Percentiles rank a stretch among this genome's conserved stretches.
Evolutionary conservation across 176 grass and related monocot species (phyloP).

Genomic region (bread wheat (Triticum aestivum)): DNA sequence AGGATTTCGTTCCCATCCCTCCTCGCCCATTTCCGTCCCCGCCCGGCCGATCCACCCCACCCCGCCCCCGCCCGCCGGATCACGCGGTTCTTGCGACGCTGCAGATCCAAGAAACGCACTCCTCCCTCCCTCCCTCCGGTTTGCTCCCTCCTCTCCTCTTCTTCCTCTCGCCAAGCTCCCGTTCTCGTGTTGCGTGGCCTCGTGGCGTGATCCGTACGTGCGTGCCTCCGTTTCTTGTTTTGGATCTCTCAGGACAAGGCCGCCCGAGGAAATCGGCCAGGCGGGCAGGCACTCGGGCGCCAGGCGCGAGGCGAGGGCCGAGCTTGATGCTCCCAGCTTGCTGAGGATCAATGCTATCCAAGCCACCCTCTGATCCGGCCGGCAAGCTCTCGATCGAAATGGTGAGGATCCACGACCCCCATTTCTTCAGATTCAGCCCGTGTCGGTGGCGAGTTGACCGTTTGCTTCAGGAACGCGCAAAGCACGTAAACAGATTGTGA

Average conservation of each 20-base stretch:
- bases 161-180: neutral
- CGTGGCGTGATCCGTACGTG: neutral
- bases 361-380: neutral
- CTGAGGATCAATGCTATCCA: neutral
- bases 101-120: slow-evolving; percentile 29
- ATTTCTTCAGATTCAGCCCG: slow-evolving; percentile 20
- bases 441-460: neutral
- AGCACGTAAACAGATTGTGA: neutral
- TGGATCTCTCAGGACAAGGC: neutral
- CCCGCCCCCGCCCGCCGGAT: neutral
- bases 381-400: neutral
- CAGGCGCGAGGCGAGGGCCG: neutral
- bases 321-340: slow-evolving; percentile 16
- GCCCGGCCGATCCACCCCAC: neutral
- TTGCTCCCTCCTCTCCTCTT: neutral
- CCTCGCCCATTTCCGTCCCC: neutral
- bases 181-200: neutral
- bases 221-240: neutral
- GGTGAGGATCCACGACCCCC: slow-evolving; percentile 33
- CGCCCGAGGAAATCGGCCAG: neutral
- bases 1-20: neutral
- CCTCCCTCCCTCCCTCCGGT: neutral
- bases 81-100: neutral
- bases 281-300: neutral
- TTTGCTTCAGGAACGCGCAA: slow-evolving; percentile 4